Evolutionary conservation across 331 rosid genomes (phyloP).

Genomic region (Acacia concinna): DNA sequence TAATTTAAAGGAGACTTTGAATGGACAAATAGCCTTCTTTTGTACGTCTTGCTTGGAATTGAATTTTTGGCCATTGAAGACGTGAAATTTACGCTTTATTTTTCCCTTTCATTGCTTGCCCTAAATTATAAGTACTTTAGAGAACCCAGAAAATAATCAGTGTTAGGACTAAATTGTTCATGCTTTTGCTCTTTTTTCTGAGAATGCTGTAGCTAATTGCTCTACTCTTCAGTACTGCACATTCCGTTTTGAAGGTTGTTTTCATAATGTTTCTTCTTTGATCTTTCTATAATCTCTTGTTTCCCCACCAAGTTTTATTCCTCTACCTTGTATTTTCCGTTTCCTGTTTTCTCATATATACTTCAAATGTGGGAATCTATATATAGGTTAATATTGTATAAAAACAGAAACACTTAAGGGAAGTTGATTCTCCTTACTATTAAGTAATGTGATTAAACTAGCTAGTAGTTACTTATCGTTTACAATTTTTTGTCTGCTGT

Average conservation of each 20-base stretch:
- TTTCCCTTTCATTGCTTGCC: neutral
- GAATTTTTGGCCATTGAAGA: neutral
- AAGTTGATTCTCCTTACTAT: neutral
- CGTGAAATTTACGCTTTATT: neutral
- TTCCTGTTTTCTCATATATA: neutral
- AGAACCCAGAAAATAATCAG: neutral
- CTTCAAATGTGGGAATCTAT: neutral
- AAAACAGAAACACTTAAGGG: neutral
- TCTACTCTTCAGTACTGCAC: neutral
- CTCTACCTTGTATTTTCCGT: neutral
- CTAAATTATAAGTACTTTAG: neutral
- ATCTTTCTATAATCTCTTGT: neutral
- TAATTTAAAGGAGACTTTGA: slow-evolving; percentile 23
- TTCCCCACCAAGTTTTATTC: neutral
- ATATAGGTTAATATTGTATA: neutral
- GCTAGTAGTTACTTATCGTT: neutral
- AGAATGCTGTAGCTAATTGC: slow-evolving; percentile 1
- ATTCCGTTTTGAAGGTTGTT: slow-evolving; percentile 7
- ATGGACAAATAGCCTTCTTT: neutral
- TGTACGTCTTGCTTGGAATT: slow-evolving; percentile 4
- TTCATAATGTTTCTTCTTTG: neutral
- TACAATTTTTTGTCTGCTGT: neutral
- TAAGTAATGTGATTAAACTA: neutral
- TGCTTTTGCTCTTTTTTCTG: neutral
- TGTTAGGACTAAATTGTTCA: neutral